A percentile compares a stretch with the other conserved stretches of the same genome.
These are phyloP conservation scores for Ceriops decandra DNA, from an alignment of 345 rosid genomes.

Conservation along the genomic window DNA sequence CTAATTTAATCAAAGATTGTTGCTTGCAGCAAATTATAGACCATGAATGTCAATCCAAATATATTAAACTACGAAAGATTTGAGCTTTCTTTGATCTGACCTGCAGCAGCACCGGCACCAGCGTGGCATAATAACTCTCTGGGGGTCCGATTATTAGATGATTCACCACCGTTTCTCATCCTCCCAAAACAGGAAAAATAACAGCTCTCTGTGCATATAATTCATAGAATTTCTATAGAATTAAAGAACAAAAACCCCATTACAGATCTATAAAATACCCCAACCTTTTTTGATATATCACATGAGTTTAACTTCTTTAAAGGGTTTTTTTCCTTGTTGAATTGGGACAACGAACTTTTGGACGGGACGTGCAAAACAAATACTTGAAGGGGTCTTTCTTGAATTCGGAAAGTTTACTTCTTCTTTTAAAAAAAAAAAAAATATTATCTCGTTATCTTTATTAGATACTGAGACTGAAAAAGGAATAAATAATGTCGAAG, in stretches of 20 bases:
- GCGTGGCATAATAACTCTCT: constrained; percentile 53
- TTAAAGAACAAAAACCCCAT: constrained; percentile 17
- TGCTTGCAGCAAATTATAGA: no score
- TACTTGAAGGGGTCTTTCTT: no score
- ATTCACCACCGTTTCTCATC: constrained; percentile 47
- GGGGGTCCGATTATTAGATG: constrained; percentile 30
- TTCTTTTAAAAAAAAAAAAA: no score
- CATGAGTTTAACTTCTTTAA: no score
- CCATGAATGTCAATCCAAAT: neutral
- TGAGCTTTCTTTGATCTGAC: constrained; percentile 33
- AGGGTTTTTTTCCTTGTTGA: no score
- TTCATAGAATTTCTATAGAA: constrained; percentile 7
- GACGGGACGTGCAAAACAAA: no score
- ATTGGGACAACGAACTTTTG: no score
- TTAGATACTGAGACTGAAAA: no score
- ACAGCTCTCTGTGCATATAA: constrained; percentile 7
- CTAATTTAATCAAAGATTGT: neutral
- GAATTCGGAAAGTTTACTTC: no score
- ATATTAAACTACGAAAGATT: neutral
- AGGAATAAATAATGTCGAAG: no score
- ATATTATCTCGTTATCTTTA: no score
- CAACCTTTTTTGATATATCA: no score
- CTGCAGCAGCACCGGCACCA: constrained; percentile 86
- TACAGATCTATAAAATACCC: constrained; percentile 26
- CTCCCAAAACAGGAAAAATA: neutral